phyloP scores from a whole-genome alignment of 1,284 basidiomycete species.

The Erythrobasidium hasegawianum region DNA sequence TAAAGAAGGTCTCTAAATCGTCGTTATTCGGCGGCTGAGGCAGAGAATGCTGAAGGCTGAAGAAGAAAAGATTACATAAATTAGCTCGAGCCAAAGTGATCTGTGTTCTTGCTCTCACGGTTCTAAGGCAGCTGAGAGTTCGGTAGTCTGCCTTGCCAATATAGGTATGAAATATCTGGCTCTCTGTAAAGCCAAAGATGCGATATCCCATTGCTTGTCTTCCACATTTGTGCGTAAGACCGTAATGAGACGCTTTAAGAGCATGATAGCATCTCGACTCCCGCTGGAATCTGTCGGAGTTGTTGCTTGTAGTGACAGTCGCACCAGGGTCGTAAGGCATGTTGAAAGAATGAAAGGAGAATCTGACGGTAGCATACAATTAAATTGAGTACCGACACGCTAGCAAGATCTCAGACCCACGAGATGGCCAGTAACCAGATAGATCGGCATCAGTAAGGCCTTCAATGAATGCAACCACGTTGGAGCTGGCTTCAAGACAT shows the following conservation, averaged over 20 bases:
- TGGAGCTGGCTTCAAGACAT: not conserved
- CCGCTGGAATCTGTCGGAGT: not conserved
- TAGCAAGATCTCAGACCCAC: not conserved
- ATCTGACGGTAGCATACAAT: not conserved
- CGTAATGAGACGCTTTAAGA: too few relatives aligned
- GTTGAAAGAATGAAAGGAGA: not conserved
- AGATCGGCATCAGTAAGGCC: slow-evolving; percentile 9
- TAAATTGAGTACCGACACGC: not conserved
- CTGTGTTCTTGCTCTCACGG: slow-evolving; percentile 10
- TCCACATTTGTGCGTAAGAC: too few relatives aligned
- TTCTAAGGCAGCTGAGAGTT: slow-evolving; percentile 33
- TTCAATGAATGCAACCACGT: not conserved
- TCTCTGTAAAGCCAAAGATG: not conserved
- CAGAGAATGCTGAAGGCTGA: not conserved
- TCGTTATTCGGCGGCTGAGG: not conserved
- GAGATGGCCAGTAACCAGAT: slow-evolving; percentile 25
- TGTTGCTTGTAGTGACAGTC: not conserved
- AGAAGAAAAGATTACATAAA: not conserved
- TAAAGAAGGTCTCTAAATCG: not conserved
- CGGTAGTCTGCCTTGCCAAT: slow-evolving; percentile 31
- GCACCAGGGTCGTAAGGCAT: not conserved
- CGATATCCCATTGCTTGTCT: not conserved
- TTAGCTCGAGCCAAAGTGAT: too few relatives aligned
- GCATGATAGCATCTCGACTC: too few relatives aligned
- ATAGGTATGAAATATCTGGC: slow-evolving; percentile 36